These are phyloP conservation scores for Xerocomus potaroensis DNA, from an alignment of 768 basidiomycete species.

Conservation along the genomic window DNA sequence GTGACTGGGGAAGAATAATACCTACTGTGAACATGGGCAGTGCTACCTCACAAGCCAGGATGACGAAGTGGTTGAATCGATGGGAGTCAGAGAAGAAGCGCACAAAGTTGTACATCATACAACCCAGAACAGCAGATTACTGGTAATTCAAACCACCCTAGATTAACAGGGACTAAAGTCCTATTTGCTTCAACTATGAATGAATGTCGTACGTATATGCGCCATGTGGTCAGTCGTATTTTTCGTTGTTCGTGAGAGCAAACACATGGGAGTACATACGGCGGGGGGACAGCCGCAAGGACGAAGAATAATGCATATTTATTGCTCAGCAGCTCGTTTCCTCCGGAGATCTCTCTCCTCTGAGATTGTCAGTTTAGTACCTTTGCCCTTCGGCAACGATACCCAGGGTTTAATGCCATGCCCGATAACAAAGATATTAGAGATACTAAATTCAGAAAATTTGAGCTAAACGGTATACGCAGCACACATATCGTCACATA, in stretches of 20 bases:
- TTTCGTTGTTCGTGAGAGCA: constrained; percentile 18
- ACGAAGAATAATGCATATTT: constrained; percentile 26
- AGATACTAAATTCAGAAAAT: constrained; percentile 52
- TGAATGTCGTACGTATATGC: constrained; percentile 7
- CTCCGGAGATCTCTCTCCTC: constrained; percentile 94
- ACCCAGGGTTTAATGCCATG: constrained; percentile 95
- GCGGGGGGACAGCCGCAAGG: constrained; percentile 5
- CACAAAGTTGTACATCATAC: constrained; percentile 35
- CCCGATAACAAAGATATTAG: constrained; percentile 98
- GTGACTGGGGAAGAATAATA: constrained; percentile 85
- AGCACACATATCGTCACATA: constrained; percentile 37
- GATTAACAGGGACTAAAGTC: background rate
- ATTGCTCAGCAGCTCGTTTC: constrained; percentile 71
- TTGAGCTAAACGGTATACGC: background rate
- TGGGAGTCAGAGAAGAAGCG: constrained; percentile 83
- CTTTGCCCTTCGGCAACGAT: constrained; percentile 96
- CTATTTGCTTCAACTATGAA: background rate
- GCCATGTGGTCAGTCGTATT: constrained; percentile 17
- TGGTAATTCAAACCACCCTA: constrained; percentile 32
- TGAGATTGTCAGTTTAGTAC: constrained; percentile 94
- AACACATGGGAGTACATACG: constrained; percentile 20
- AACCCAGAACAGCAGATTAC: constrained; percentile 41
- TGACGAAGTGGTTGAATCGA: constrained; percentile 82
- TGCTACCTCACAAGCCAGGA: constrained; percentile 70
- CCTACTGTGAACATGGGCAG: constrained; percentile 91